A percentile compares a stretch with the other conserved stretches of the same genome.
Conservation (phyloP, 148 eudicot genomes). For the Amaranthus cruentus region DNA sequence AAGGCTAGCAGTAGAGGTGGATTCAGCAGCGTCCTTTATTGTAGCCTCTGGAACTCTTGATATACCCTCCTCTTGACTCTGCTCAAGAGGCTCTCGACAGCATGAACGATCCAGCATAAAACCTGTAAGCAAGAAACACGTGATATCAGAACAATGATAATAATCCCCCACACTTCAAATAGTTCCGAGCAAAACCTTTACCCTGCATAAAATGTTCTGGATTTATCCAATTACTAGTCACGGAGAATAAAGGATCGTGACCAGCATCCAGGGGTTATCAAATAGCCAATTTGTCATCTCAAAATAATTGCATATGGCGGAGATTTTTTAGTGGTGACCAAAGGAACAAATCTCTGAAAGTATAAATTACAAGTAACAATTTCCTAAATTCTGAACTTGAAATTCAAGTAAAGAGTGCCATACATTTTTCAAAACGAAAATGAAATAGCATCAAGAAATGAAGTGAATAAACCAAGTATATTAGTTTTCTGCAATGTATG, state of each 20-base stretch:
- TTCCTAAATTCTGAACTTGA: not conserved
- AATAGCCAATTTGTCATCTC: not conserved
- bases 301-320: not conserved
- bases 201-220: not conserved
- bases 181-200: not conserved
- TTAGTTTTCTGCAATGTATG: not conserved
- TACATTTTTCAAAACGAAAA: not conserved
- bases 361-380: not conserved
- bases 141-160: conserved; percentile 2
- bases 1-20: conserved; percentile 34
- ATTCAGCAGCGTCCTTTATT: conserved; percentile 46
- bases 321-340: not conserved
- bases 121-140: conserved; percentile 38
- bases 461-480: not conserved
- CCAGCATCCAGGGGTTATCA: not conserved
- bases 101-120: conserved; percentile 25
- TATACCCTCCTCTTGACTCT: conserved; percentile 30
- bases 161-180: not conserved
- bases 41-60: conserved; percentile 28
- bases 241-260: not conserved
- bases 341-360: not conserved
- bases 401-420: no score
- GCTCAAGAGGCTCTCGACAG: conserved; percentile 43
- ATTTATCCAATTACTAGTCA: not conserved
- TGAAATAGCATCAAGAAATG: not conserved